Evolutionary conservation across 129 eudicot species (phyloP).

Genomic region (Artemisia tridentata): DNA sequence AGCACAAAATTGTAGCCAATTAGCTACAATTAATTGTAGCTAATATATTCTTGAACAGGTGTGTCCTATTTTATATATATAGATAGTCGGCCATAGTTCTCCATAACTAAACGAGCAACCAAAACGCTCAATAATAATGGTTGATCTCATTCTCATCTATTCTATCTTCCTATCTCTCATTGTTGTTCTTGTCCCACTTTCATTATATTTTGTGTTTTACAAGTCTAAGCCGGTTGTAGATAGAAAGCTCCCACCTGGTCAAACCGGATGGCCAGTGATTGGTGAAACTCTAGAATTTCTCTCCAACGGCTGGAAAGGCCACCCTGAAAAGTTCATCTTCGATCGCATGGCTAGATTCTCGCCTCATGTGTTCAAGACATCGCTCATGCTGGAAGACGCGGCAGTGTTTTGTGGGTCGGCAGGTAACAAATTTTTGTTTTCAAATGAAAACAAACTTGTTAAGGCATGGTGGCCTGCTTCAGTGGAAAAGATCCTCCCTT

Average conservation of each 20-base stretch:
- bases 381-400: neutral
- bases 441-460: constrained; percentile 53
- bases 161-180: too few relatives aligned
- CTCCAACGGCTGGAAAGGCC: constrained; percentile 5
- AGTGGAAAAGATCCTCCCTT: constrained; percentile 40
- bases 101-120: neutral
- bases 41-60: too few relatives aligned
- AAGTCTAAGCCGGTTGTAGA: neutral
- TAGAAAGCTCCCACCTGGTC: constrained; percentile 11
- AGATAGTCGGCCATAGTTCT: too few relatives aligned
- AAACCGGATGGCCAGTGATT: constrained; percentile 2
- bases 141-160: too few relatives aligned
- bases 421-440: constrained; percentile 51
- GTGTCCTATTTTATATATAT: too few relatives aligned
- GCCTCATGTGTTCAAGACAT: constrained; percentile 2
- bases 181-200: too few relatives aligned
- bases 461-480: constrained; percentile 43
- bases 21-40: too few relatives aligned
- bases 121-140: too few relatives aligned
- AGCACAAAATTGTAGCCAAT: too few relatives aligned
- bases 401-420: neutral
- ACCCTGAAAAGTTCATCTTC: constrained; percentile 17
- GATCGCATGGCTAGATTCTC: constrained; percentile 15
- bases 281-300: constrained; percentile 12
- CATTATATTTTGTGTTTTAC: neutral